These are phyloP conservation scores for Falciphora oryzae DNA, from an alignment of 2,329 filamentous ascomycete species.

Conservation along the genomic window DNA sequence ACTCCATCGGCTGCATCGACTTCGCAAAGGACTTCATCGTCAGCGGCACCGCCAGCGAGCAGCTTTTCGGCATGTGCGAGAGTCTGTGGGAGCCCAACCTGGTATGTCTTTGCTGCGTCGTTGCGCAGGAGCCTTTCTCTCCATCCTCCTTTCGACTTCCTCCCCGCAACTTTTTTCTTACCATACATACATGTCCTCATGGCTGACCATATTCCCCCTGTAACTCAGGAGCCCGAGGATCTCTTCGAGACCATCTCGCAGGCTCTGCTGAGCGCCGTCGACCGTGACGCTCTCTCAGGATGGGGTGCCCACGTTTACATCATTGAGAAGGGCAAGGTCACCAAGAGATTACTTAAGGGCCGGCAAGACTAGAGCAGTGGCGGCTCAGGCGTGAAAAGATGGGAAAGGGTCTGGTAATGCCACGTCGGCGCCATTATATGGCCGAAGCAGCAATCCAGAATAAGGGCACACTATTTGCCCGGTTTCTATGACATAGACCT, in stretches of 20 bases:
- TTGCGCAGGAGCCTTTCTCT: not conserved
- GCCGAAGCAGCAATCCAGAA: no score
- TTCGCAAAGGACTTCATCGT: constrained; percentile 99
- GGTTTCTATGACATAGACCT: no score
- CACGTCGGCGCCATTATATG: no score
- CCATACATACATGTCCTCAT: constrained; percentile 13
- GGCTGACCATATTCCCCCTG: not conserved
- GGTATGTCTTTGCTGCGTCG: constrained; percentile 46
- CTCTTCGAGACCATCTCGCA: constrained; percentile 99
- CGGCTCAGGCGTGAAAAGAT: no score
- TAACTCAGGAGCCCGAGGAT: constrained; percentile 71
- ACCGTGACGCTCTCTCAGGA: constrained; percentile 91
- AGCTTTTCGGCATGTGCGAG: constrained; percentile 98
- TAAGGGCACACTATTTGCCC: no score
- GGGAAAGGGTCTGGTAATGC: no score
- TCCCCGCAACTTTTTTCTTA: not conserved
- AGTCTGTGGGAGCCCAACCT: constrained; percentile 96
- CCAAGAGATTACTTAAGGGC: constrained; percentile 96
- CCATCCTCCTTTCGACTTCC: not conserved
- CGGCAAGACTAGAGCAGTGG: constrained; percentile 69
- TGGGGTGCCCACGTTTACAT: constrained; percentile 99
- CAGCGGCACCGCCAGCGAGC: constrained; percentile 89
- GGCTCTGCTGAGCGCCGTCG: constrained; percentile 88
- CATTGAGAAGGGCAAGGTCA: constrained; percentile 99
- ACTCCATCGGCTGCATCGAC: constrained; percentile 98